Base-by-base conservation (phyloP, 1,284 basidiomycete species). In the Phenoliferia sp. region DNA sequence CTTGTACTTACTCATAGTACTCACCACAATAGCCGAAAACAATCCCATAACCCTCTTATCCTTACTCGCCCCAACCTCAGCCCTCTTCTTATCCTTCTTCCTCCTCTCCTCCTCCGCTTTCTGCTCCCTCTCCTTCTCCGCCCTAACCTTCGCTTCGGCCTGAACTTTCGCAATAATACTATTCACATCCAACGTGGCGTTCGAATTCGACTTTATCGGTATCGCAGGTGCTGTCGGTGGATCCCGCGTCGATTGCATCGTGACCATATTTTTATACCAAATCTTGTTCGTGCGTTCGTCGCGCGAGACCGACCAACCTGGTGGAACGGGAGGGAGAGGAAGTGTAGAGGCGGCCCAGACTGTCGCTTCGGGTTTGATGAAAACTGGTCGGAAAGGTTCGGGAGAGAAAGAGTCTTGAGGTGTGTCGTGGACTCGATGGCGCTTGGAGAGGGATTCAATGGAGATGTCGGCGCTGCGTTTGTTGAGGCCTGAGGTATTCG, bases 1-100 rank as follows among this genome's bases (percentile, higher is more conserved):
- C 72, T 87, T 85, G 78, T 96, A 88, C 81, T 94, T 95, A 62
- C 88, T 90, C 90, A 98, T 92, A 68, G 84, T 87, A 77, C 87
- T 88, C 50, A 99, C 95, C 34, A 98, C 94, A 2, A 96, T 85
- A 19, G 88, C 87, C 29, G 93, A 90, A 10, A 99, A 86, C 29
- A 97, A 83, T 78, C 92, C 92, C 73, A 87, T 79, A 70, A 97
- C 79, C 73, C 85, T 81, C 83, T 91, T 94, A 80, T 94, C 91
- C 82, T 90, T 93, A 74, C 33, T 69, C 63, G 29, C 76, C 75
- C 74, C 83, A 84, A 44, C 58, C 10, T 63, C 39, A 33, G 54
- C 58, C 39, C 34, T 58, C 58, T 59, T 64, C 39, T 60, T 67
- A 16, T 62, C 59, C 48, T 48, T 61, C n/a, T 63, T 67, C 31